Conservation (phyloP, 148 eudicot species). For the Rhododendron williamsianum region DNA sequence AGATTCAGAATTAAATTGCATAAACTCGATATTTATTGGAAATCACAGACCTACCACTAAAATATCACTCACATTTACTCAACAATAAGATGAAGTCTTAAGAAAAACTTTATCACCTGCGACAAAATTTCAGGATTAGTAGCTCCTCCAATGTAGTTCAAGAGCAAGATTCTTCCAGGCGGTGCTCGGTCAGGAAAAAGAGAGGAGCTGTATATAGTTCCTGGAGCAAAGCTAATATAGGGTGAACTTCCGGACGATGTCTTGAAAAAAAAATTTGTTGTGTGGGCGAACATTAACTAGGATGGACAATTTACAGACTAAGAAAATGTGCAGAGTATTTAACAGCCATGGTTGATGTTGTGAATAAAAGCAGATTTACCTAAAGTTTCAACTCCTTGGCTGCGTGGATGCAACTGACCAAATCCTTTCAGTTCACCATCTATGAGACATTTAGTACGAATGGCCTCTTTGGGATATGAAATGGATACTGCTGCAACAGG, state of each 20-base stretch:
- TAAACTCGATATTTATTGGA: neutral
- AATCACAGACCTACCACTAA: neutral
- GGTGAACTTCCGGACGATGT: neutral
- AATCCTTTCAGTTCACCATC: constrained; percentile 81
- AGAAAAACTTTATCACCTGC: constrained; percentile 37
- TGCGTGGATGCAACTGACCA: constrained; percentile 87
- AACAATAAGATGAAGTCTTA: neutral
- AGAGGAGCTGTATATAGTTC: constrained; percentile 86
- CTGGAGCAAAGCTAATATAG: constrained; percentile 24
- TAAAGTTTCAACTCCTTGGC: constrained; percentile 84
- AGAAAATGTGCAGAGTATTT: neutral
- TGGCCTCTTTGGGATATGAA: constrained; percentile 70
- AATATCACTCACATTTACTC: neutral
- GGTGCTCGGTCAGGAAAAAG: constrained; percentile 93
- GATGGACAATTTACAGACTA: neutral
- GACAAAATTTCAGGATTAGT: constrained; percentile 64
- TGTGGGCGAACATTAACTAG: neutral
- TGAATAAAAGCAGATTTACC: constrained; percentile 31
- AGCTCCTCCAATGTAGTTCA: constrained; percentile 85
- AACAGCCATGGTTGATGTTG: neutral
- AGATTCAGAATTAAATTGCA: neutral
- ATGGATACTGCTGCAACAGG: constrained; percentile 88
- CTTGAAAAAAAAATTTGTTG: neutral
- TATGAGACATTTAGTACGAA: constrained; percentile 59
- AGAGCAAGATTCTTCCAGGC: constrained; percentile 59